Evolutionary conservation across 2,329 filamentous ascomycete genomes (phyloP).

Genomic region (Venturia oleaginea): DNA sequence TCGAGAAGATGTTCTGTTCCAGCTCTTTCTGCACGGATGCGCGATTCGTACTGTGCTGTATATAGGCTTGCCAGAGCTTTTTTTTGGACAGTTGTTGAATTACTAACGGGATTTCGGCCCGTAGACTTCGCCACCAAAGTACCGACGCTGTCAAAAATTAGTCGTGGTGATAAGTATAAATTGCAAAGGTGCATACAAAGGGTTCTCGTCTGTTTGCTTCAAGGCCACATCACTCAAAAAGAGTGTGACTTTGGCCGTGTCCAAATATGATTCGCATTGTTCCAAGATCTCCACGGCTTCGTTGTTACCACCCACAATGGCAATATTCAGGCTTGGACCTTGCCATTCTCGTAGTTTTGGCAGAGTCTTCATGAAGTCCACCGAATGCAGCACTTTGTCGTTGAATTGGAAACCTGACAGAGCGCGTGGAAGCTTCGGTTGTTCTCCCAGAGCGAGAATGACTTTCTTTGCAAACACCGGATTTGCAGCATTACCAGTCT

Average conservation of each 20-base stretch:
- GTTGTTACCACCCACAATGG: slow-evolving; percentile 10
- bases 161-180: neutral
- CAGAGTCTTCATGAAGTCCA: slow-evolving; percentile 1
- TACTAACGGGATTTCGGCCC: neutral
- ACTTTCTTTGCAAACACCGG: slow-evolving; percentile 11
- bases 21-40: slow-evolving; percentile 2
- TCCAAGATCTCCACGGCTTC: slow-evolving; percentile 12
- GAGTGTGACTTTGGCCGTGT: slow-evolving; percentile 1
- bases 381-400: slow-evolving; percentile 6
- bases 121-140: neutral
- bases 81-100: neutral
- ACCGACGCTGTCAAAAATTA: neutral
- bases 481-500: neutral
- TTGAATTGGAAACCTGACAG: neutral
- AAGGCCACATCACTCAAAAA: neutral
- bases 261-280: neutral
- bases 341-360: neutral
- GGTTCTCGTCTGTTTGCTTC: slow-evolving; percentile 7
- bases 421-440: slow-evolving; percentile 3
- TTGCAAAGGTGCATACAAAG: neutral
- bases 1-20: neutral
- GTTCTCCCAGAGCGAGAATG: slow-evolving; percentile 6
- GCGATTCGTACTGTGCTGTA: neutral
- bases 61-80: slow-evolving; percentile 7
- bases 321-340: slow-evolving; percentile 2